phyloP scores from a whole-genome alignment of 306 rosid species.

The Abrus precatorius region DNA sequence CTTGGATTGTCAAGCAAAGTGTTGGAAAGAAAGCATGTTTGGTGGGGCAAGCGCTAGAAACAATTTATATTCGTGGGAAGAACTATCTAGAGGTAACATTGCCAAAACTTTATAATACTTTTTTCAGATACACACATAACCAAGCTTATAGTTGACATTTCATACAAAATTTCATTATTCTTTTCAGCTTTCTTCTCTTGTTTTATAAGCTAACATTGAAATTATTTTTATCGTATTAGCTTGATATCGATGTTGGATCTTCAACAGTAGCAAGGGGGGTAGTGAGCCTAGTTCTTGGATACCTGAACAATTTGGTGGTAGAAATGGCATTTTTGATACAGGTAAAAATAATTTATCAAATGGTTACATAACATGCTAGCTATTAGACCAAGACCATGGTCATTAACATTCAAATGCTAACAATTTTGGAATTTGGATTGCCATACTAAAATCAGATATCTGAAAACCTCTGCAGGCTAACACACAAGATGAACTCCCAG shows the following conservation, averaged over 20 bases:
- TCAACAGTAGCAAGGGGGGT: conserved; percentile 93
- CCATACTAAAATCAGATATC: not conserved
- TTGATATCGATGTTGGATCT: conserved; percentile 77
- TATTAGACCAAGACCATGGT: not conserved
- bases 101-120: conserved; percentile 2
- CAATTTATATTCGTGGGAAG: conserved; percentile 70
- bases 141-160: not conserved
- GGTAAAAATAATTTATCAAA: conserved; percentile 50
- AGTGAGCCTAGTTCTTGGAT: conserved; percentile 87
- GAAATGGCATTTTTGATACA: conserved; percentile 96
- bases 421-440: not conserved
- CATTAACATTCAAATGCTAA: not conserved
- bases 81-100: conserved; percentile 83
- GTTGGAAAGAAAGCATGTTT: conserved; percentile 96
- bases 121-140: too few species aligned
- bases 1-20: conserved; percentile 97
- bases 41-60: conserved; percentile 78
- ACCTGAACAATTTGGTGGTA: conserved; percentile 85
- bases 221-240: conserved; percentile 48
- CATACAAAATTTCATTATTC: not conserved
- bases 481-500: conserved; percentile 88
- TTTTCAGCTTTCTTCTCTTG: not conserved
- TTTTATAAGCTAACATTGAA: conserved; percentile 40
- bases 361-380: not conserved
- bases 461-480: conserved; percentile 63